These are phyloP conservation scores for Candida sakaeoensis DNA, from an alignment of 805 yeast species.

Conservation along the genomic window DNA sequence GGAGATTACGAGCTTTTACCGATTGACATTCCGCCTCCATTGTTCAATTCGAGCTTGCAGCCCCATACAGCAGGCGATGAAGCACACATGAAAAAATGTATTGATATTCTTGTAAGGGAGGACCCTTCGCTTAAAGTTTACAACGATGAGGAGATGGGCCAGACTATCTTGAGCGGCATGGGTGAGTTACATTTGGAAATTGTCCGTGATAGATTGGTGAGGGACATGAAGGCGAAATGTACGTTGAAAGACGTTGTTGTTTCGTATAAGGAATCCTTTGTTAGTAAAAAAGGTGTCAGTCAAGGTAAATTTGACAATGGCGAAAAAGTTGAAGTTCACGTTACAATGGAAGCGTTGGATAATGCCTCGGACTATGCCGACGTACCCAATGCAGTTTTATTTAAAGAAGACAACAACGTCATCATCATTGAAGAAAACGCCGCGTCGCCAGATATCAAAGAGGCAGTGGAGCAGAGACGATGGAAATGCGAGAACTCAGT, in stretches of 20 bases:
- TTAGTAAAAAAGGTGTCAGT: conserved; percentile 8
- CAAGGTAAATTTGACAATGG: conserved; percentile 15
- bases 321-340: conserved; percentile 21
- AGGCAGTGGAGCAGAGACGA: conserved; percentile 29
- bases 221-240: conserved; percentile 78
- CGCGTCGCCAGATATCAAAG: conserved; percentile 22
- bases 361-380: conserved; percentile 37
- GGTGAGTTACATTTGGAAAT: conserved; percentile 95
- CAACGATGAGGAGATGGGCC: conserved; percentile 82
- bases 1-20: conserved; percentile 58
- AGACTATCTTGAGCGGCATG: conserved; percentile 89
- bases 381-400: conserved; percentile 35
- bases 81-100: conserved; percentile 66
- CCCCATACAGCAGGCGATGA: conserved; percentile 82
- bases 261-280: conserved; percentile 74
- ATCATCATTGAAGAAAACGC: conserved; percentile 33
- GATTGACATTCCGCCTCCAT: conserved; percentile 86
- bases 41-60: conserved; percentile 79
- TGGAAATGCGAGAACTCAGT: conserved; percentile 49
- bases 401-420: conserved; percentile 48
- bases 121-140: conserved; percentile 82
- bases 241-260: conserved; percentile 82
- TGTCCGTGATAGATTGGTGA: conserved; percentile 71
- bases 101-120: conserved; percentile 67
- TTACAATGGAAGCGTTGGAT: conserved; percentile 35